A percentile compares a stretch with the other conserved stretches of the same genome.
phyloP scores from a whole-genome alignment of 345 rosid genomes.

The Salix exigua region DNA sequence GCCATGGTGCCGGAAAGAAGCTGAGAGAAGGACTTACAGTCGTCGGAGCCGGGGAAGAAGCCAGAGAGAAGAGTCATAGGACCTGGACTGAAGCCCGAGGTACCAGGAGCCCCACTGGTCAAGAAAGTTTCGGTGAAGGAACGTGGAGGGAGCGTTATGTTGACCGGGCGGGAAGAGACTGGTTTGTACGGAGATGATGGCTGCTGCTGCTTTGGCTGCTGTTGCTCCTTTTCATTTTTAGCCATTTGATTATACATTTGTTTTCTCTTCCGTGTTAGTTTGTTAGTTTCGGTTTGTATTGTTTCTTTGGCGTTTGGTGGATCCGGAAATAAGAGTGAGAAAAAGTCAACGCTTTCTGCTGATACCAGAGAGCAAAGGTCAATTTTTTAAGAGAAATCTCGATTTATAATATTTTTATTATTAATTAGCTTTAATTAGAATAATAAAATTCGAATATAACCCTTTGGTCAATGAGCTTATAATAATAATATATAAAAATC shows the following conservation, averaged over 20 bases:
- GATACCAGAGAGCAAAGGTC: too few relatives aligned
- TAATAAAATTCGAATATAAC: too few relatives aligned
- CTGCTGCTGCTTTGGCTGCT: not conserved
- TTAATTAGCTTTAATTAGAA: too few relatives aligned
- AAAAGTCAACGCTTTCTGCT: not conserved
- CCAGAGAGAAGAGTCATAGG: slow-evolving; percentile 84
- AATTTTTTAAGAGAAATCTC: too few relatives aligned
- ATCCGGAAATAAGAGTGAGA: not conserved
- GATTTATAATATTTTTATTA: too few relatives aligned
- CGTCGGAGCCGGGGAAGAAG: slow-evolving; percentile 67
- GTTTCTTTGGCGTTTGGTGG: slow-evolving; percentile 1
- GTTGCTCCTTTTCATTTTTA: slow-evolving; percentile 25
- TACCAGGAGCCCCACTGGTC: slow-evolving; percentile 20
- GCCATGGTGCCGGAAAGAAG: slow-evolving; percentile 79
- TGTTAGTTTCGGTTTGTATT: not conserved
- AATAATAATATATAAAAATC: too few relatives aligned
- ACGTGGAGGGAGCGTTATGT: slow-evolving; percentile 58
- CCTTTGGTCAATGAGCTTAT: too few relatives aligned
- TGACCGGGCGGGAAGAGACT: slow-evolving; percentile 38
- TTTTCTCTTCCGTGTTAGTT: not conserved
- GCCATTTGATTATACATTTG: slow-evolving; percentile 34
- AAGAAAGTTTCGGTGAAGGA: slow-evolving; percentile 39
- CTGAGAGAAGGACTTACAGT: slow-evolving; percentile 68
- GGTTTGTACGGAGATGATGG: slow-evolving; percentile 29
- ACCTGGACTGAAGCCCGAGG: slow-evolving; percentile 72